Base-by-base conservation (phyloP, 1,284 basidiomycete species). In the Papiliotrema laurentii region DNA sequence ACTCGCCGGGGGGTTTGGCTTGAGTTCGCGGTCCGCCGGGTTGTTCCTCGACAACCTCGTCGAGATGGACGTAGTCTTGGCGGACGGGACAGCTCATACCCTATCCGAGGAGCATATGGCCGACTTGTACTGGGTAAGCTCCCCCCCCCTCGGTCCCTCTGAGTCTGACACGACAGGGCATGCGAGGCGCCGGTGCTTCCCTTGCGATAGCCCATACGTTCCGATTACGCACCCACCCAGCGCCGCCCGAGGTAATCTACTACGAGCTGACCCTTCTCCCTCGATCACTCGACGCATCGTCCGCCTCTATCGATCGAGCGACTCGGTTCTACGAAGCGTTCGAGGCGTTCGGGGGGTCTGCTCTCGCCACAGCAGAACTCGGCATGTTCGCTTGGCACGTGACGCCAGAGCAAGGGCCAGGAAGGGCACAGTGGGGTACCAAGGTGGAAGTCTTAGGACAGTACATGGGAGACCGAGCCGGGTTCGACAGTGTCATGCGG, bases 381-480 rank as follows among this genome's bases (percentile, higher is more conserved):
- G 49, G 46, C 18, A 41, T 41, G 25, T 24, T 53, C 26, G 28
- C 27, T 11, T 58, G 55, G 55, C 55, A 57, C 36, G 55, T 54
- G 2, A 51, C 55, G 19, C 55, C 55, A 0, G 55, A 57, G 26
- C n/a, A n/a, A n/a, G n/a, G n/a, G n/a, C 37, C 36, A 14, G 40
- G 27, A 2, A 39, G 27, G 16, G 37, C 24, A 21, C 43, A 30
- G 16, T 54, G 41, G 45, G 55, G 55, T 1, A 57, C 49, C 5
- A 57, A 57, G 37, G 53, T 54, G 3, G 55, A 57, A 38, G 41
- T 57, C 5, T 13, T 57, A 21, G 55, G 55, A 6, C 55, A 57
- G 37, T 54, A 37, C 19, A 48, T 45, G 18, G 55, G 53, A 9
- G 34, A 22, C 25, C 34, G 30, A 30, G 49, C 38, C 7, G 50